phyloP scores from a whole-genome alignment of 1,139 yeast genomes.

The Candida pseudocylindracea region DNA sequence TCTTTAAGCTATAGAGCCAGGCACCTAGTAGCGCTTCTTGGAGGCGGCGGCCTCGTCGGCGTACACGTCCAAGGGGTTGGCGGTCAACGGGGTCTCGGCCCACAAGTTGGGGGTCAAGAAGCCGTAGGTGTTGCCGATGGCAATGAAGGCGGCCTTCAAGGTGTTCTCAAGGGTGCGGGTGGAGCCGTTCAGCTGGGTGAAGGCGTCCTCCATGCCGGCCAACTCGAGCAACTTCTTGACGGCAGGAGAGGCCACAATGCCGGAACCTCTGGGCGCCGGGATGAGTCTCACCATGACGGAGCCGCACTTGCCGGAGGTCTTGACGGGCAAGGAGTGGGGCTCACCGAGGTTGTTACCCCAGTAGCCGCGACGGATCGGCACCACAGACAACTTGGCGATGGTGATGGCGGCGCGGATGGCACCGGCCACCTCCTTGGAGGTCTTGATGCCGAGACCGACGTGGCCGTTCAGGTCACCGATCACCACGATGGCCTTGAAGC shows the following conservation, averaged over 20 bases:
- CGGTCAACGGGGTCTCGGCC: constrained; percentile 65
- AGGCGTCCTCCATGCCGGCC: constrained; percentile 99
- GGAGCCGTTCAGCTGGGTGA: constrained; percentile 97
- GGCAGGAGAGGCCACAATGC: constrained; percentile 99
- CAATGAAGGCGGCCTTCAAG: constrained; percentile 98
- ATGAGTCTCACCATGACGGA: constrained; percentile 95
- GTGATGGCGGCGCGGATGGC: constrained; percentile 99
- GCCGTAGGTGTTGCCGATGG: constrained; percentile 99
- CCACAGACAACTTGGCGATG: constrained; percentile 96
- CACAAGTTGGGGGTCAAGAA: constrained; percentile 99
- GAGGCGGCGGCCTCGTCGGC: constrained; percentile 61
- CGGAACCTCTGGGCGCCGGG: constrained; percentile 99
- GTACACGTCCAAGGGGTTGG: constrained; percentile 89
- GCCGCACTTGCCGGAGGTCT: constrained; percentile 99
- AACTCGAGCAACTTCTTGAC: constrained; percentile 97
- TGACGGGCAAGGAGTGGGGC: constrained; percentile 97
- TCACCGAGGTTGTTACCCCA: constrained; percentile 99
- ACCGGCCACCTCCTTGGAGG: constrained; percentile 99
- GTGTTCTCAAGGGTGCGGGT: constrained; percentile 99
- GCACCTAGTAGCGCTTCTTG: constrained; percentile 47
- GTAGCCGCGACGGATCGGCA: constrained; percentile 99
- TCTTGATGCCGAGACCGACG: constrained; percentile 99
- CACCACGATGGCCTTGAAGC: constrained; percentile 99
- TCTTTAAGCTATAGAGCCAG: constrained; percentile 1
- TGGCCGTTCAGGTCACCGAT: constrained; percentile 99